phyloP scores from a whole-genome alignment of 306 rosid genomes.

The Cicer bijugum region DNA sequence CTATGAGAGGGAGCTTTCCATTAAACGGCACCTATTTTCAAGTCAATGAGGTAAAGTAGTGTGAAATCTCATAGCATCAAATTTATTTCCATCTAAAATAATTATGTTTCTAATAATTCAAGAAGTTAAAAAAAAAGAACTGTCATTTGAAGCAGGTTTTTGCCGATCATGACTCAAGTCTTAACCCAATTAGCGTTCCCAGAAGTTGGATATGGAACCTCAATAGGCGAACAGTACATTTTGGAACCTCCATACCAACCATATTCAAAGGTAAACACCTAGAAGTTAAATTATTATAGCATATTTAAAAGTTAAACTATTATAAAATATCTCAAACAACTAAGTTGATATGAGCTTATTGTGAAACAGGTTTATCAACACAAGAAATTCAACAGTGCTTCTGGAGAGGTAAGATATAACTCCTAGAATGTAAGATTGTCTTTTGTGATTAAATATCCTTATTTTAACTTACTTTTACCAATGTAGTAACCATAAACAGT shows the following conservation, averaged over 20 bases:
- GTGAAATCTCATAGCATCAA: conserved; percentile 1
- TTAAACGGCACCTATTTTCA: conserved; percentile 96
- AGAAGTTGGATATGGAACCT: conserved; percentile 72
- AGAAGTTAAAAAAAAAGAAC: conserved; percentile 18
- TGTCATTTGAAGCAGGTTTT: conserved; percentile 56
- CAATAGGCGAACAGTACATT: conserved; percentile 63
- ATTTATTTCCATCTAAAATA: conserved; percentile 30
- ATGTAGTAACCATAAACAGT: not conserved
- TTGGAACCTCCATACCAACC: conserved; percentile 66
- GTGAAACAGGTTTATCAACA: conserved; percentile 76
- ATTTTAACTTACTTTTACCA: not conserved
- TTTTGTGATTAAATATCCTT: conserved; percentile 27
- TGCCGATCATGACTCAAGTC: conserved; percentile 66
- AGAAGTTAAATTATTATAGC: conserved; percentile 3
- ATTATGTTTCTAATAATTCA: conserved; percentile 30
- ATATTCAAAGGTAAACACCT: conserved; percentile 70
- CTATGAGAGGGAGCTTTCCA: conserved; percentile 95
- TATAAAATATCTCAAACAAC: not conserved
- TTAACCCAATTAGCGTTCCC: conserved; percentile 64
- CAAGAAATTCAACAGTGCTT: conserved; percentile 89
- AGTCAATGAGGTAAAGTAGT: conserved; percentile 81
- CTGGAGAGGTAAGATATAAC: conserved; percentile 75
- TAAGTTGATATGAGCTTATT: conserved; percentile 25
- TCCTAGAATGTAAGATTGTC: conserved; percentile 8
- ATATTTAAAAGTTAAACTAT: too few relatives aligned